phyloP scores from a whole-genome alignment of 192 early-diverging fungal genomes.

The Backusella circina region DNA sequence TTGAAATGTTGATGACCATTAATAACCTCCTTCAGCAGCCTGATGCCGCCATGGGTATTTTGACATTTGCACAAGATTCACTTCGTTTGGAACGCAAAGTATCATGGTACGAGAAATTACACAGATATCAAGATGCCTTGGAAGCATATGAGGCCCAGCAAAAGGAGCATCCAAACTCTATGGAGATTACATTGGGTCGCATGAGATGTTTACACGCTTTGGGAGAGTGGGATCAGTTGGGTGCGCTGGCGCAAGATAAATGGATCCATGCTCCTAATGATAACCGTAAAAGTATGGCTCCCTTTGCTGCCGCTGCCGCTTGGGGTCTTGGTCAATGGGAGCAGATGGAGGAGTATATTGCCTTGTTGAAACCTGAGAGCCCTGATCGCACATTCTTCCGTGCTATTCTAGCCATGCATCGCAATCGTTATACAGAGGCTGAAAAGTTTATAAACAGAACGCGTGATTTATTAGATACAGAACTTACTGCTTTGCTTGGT shows the following conservation, averaged over 20 bases:
- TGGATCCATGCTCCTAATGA: conserved; percentile 62
- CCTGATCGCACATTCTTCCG: conserved; percentile 84
- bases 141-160: conserved; percentile 79
- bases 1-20: conserved; percentile 89
- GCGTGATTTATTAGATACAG: conserved; percentile 77
- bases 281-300: conserved; percentile 73
- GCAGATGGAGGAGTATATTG: conserved; percentile 88
- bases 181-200: conserved; percentile 75
- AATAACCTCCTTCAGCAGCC: conserved; percentile 94
- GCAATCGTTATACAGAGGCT: conserved; percentile 73
- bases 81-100: conserved; percentile 83
- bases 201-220: conserved; percentile 92
- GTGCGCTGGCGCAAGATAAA: conserved; percentile 71
- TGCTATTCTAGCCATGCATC: conserved; percentile 82
- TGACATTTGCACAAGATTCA: conserved; percentile 82
- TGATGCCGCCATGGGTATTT: conserved; percentile 94
- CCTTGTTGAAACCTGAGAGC: conserved; percentile 69
- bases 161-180: conserved; percentile 68
- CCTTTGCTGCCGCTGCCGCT: conserved; percentile 87
- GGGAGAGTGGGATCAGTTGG: conserved; percentile 89
- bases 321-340: conserved; percentile 90
- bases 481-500: conserved; percentile 80
- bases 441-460: conserved; percentile 74
- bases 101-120: conserved; percentile 91
- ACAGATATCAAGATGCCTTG: conserved; percentile 92